Base-by-base conservation (phyloP, 169 alveolate genomes). In the Eimeria maxima region DNA sequence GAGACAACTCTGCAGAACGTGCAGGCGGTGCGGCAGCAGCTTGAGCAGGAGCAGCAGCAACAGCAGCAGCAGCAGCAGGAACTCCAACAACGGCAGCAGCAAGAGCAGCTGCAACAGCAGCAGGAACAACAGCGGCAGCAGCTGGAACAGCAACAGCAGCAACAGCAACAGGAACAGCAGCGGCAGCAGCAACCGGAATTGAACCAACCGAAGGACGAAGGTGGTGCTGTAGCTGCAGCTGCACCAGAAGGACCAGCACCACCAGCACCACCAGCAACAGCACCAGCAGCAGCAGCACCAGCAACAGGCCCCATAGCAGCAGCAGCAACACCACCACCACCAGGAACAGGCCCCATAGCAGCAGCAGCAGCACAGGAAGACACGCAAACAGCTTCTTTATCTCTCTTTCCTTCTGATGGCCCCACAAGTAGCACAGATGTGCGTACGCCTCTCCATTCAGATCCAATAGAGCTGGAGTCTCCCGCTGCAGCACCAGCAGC, bases 381-480 rank as follows among this genome's bases (percentile, higher is more conserved):
- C 4, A 11, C 10, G 11, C 74, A 65, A 65, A n/a, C 42, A 11
- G 29, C 33, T 65, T 65, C 74, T 65, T 20, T 24, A 65, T 27
- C 84, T 16, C 50, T 47, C 16, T 73, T n/a, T n/a, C 22, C 84
- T n/a, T 5, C 84, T n/a, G 84, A 73, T 44, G 84, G 84, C n/a
- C 74, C 74, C 74, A 65, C 74, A n/a, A 65, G 74, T 11, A 65
- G 74, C 74, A 65, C 74, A 65, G 74, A 65, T 65, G 74, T 65
- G 20, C 74, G 74, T n/a, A 65, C 74, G 1, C 74, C 74, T 0
- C n/a, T 65, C 42, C n/a, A 24, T 65, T 65, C 74, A 7, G 74
- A 65, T 20, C 74, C n/a, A 65, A n/a, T n/a, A 11, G 74, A 65
- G 1, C 33, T 65, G n/a, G 74, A 20, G 74, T 65, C 74, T 65